Evolutionary conservation across 352 stramenopile genomes (phyloP), one percentile per base, ranked within the genome.

Genomic region (Phytopythium sindhum): DNA sequence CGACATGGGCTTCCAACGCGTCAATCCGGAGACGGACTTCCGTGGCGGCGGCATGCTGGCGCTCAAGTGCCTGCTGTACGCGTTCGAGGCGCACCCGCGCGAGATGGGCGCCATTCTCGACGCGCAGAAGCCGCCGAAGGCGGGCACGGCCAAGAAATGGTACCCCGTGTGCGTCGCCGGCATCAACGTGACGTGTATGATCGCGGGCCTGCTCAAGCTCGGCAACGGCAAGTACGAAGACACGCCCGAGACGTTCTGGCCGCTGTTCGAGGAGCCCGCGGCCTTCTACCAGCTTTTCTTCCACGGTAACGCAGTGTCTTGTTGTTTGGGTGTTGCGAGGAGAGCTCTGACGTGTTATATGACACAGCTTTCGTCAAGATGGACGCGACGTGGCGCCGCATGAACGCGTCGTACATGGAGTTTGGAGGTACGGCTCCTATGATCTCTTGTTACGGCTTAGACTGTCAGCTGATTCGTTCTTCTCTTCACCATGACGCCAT

Each of bases 361-460:
- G 26, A 59, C 66, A 26, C 54, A 88, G 81, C 80, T 31, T 88
- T 95, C 48, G 54, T 89, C 45, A 95, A 95, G 59, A 93, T 95
- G 86, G 78, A 95, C 66, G 81, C 76, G 3, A 81, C 79, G n/a
- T 93, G 83, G 84, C 76, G 89, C 41, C 76, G 80, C 23, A 79
- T 89, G 65, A 91, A 91, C 66, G 84, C 80, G 15, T 91, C 87
- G 14, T 91, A 90, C 63, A 95, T 95, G 87, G 83, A 95, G 65
- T 95, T 95, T 72, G 74, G 77, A 42, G 75, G 86, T 95, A 70
- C n/a, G 47, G 2, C 1, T 28, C 10, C 60, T 24, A 28, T 39
- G 0, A 2, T 3, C 17, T 29, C 23, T 31, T n/a, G 21, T 50
- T 50, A 31, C 8, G n/a, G 26, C 37, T 52, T 45, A n/a, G 24